Conservation (phyloP, 306 rosid species). For the Vigna angularis region DNA sequence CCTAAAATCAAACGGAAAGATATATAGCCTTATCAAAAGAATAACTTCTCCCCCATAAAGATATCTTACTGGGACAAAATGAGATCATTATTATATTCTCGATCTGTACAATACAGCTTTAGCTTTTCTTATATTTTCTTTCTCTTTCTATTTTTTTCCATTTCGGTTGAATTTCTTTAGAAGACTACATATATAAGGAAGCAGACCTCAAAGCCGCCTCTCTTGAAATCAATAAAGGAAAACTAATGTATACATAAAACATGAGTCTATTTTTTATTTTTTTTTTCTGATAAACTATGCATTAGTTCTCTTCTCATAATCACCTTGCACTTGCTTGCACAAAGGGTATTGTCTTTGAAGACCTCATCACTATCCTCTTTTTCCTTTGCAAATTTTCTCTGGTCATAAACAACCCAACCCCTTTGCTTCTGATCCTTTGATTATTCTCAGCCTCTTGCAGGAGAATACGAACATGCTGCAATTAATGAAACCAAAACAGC, state of each 20-base stretch:
- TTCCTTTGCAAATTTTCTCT: neutral
- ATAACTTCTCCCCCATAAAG: neutral
- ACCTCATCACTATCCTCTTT: neutral
- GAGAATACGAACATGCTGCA: constrained; percentile 74
- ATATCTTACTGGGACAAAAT: constrained; percentile 36
- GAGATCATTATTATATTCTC: constrained; percentile 22
- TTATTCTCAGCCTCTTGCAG: constrained; percentile 71
- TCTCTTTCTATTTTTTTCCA: constrained; percentile 17
- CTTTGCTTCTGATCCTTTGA: constrained; percentile 73
- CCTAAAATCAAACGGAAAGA: neutral
- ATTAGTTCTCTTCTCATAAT: neutral
- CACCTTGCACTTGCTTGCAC: constrained; percentile 19
- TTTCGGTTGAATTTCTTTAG: neutral
- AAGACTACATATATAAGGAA: constrained; percentile 25
- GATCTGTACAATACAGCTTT: constrained; percentile 43
- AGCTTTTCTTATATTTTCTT: constrained; percentile 9
- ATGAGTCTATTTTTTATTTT: neutral
- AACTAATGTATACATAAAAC: neutral
- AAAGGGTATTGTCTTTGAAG: constrained; percentile 15
- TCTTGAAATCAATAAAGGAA: neutral
- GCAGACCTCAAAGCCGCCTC: constrained; percentile 18
- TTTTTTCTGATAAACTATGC: constrained; percentile 18
- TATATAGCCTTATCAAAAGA: neutral
- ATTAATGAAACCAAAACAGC: constrained; percentile 3
- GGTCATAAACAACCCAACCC: constrained; percentile 60